Evolutionary conservation across 805 yeast species (phyloP).

Genomic region (Metschnikowia kunwiensis): DNA sequence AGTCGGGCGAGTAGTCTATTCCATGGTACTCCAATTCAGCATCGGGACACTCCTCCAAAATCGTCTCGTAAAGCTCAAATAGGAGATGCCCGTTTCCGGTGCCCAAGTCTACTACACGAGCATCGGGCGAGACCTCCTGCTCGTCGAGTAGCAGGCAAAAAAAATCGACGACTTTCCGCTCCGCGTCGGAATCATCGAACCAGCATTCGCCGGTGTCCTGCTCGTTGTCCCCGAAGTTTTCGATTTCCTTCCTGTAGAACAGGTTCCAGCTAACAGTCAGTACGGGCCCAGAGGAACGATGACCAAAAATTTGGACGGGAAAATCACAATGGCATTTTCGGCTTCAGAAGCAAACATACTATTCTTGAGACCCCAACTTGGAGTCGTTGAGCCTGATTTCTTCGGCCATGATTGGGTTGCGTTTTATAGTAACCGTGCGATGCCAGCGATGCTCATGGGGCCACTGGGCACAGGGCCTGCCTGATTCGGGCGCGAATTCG

Average conservation of each 20-base stretch:
- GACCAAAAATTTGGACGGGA: not conserved
- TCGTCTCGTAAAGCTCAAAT: slow-evolving; percentile 65
- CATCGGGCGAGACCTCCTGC: slow-evolving; percentile 16
- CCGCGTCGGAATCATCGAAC: slow-evolving; percentile 96
- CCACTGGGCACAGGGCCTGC: too few relatives aligned
- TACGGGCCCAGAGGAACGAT: not conserved
- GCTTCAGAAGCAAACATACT: slow-evolving; percentile 40
- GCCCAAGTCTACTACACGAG: slow-evolving; percentile 74
- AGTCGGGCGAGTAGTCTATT: slow-evolving; percentile 78
- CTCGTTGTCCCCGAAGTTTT: slow-evolving; percentile 68
- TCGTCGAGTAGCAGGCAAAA: slow-evolving; percentile 39
- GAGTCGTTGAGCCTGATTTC: slow-evolving; percentile 63
- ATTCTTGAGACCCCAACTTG: slow-evolving; percentile 79
- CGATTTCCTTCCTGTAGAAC: slow-evolving; percentile 70
- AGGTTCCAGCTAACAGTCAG: slow-evolving; percentile 70
- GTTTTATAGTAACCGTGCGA: too few relatives aligned
- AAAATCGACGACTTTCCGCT: slow-evolving; percentile 73
- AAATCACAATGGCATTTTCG: not conserved
- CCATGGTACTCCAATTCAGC: slow-evolving; percentile 43
- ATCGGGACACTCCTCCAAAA: slow-evolving; percentile 48
- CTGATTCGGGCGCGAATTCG: too few relatives aligned
- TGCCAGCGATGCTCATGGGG: too few relatives aligned
- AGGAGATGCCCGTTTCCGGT: slow-evolving; percentile 95
- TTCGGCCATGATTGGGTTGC: slow-evolving; percentile 10
- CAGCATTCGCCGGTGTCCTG: slow-evolving; percentile 93